Conservation (phyloP, 192 early-diverging fungal genomes). For the Umbelopsis sp. region DNA sequence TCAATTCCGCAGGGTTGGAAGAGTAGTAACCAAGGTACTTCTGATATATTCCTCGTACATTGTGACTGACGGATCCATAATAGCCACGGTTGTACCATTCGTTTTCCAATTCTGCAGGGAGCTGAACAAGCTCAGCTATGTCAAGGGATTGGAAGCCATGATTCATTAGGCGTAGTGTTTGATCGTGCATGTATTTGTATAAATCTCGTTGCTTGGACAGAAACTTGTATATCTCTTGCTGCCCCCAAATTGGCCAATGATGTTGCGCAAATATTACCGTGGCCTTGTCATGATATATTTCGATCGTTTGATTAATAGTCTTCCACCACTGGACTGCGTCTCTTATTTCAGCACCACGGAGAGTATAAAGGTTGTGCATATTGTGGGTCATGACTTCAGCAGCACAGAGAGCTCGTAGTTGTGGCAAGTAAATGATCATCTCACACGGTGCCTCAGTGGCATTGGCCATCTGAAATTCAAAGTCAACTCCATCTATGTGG, state of each 20-base stretch:
- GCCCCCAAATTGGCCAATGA: constrained; percentile 17
- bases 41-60: constrained; percentile 12
- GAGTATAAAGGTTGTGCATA: constrained; percentile 17
- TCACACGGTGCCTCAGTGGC: constrained; percentile 10
- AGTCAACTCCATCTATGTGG: background rate
- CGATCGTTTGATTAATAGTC: background rate
- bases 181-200: constrained; percentile 16
- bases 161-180: constrained; percentile 1
- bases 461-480: constrained; percentile 19
- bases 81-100: constrained; percentile 14
- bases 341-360: constrained; percentile 13
- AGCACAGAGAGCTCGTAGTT: constrained; percentile 4
- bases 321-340: constrained; percentile 17
- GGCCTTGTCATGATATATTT: background rate
- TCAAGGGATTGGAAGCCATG: background rate
- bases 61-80: constrained; percentile 5
- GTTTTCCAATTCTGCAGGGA: background rate
- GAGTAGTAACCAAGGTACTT: constrained; percentile 19
- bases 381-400: constrained; percentile 18
- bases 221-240: background rate
- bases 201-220: constrained; percentile 14
- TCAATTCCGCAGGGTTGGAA: constrained; percentile 9
- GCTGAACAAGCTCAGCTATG: background rate
- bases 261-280: constrained; percentile 6
- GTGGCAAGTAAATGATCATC: constrained; percentile 7